Base-by-base conservation (phyloP, 2,329 filamentous ascomycete species). In the Botryotinia globosa region DNA sequence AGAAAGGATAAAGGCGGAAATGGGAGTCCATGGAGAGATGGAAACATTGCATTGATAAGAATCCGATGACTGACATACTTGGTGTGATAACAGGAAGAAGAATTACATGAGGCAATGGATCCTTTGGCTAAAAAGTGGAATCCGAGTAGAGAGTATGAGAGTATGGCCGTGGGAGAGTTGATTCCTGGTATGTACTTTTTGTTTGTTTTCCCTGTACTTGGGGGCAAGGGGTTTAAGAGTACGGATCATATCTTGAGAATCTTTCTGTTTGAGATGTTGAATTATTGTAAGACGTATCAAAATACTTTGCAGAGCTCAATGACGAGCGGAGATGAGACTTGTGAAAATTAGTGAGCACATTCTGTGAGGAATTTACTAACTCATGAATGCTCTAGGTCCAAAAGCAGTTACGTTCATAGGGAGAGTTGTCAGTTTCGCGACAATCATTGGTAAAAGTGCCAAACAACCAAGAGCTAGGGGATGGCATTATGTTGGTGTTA, bases 391-490 rank as follows among this genome's bases (percentile, higher is more conserved):
- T 51, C 81, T 85, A 2, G 88, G 88, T 0, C 85, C 85, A 0
- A 81, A 81, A 45, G 81, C 84, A 68, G 83, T 89, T 44, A 82
- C 82, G 4, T 86, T 90, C 73, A 83, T 82, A 51, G 88, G 88
- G 1, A 82, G 88, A 42, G 79, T 90, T 20, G 86, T 87, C 18
- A 89, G 89, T 77, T 84, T 88, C 74, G 85, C 81, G 65, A 82
- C 86, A 44, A 80, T 83, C 10, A 77, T 78, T 18, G 84, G 83
- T 34, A 80, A 80, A 5, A 83, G 81, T 73, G 84, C 83, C 74
- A 82, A 80, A 56, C 82, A 84, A 51, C 80, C 79, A 54, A 82
- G 83, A 56, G 85, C 87, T 3, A 83, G 84, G 74, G 85, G 86
- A 22, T 87, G 84, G 77, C 80, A 88, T 72, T 86, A 85, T 71